Evolutionary conservation across 2,329 filamentous ascomycete genomes (phyloP).

Genomic region (Nothomitra cinnamomea): DNA sequence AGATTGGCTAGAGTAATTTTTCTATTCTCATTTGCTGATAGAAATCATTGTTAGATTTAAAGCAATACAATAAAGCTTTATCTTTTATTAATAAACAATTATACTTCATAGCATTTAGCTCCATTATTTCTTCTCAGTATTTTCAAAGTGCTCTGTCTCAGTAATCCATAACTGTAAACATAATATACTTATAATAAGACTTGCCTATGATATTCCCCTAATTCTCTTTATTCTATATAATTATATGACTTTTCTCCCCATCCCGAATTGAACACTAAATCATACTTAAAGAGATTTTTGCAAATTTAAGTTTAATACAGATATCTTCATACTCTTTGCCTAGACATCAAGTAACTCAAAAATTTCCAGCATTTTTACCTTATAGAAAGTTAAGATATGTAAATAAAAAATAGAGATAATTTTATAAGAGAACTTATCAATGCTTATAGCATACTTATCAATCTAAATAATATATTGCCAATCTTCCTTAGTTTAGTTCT

Average conservation of each 20-base stretch:
- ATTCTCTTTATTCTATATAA: not conserved
- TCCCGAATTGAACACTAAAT: not conserved
- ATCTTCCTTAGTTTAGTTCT: not conserved
- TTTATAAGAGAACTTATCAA: not conserved
- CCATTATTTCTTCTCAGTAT: no score
- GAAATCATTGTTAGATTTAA: no score
- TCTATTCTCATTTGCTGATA: no score
- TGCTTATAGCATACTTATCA: not conserved
- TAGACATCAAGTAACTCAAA: not conserved
- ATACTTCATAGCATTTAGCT: no score
- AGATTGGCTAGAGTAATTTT: no score
- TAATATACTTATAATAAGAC: no score
- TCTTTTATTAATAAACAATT: no score
- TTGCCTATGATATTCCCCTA: not conserved
- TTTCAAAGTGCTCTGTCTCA: no score
- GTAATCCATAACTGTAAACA: no score
- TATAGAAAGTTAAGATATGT: not conserved
- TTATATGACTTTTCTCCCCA: not conserved
- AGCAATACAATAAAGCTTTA: no score
- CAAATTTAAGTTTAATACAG: not conserved
- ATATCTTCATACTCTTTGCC: not conserved
- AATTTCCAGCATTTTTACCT: not conserved
- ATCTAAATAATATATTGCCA: not conserved
- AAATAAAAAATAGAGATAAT: not conserved
- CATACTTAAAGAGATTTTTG: not conserved